These are phyloP conservation scores for Chondrostereum purpureum DNA, from an alignment of 1,284 basidiomycete species.

Conservation along the genomic window DNA sequence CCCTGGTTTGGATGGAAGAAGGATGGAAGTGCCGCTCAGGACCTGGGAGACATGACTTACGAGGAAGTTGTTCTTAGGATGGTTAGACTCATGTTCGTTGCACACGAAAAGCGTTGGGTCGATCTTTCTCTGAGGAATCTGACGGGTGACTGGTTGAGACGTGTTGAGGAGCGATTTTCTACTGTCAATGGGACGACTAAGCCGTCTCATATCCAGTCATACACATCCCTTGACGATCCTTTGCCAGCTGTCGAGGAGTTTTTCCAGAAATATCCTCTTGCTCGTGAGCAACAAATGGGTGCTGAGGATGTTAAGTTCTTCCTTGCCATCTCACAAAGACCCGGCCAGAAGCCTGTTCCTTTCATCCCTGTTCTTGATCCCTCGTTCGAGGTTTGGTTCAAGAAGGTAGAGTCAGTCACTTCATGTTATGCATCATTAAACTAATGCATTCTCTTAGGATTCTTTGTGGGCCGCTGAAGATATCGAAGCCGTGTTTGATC, in stretches of 20 bases:
- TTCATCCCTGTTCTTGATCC: slow-evolving; percentile 97
- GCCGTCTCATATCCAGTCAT: slow-evolving; percentile 88
- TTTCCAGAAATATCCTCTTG: slow-evolving; percentile 81
- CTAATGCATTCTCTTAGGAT: slow-evolving; percentile 49
- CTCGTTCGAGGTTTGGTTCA: slow-evolving; percentile 96
- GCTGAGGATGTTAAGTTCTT: slow-evolving; percentile 95
- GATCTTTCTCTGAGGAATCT: slow-evolving; percentile 92
- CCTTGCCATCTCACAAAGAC: slow-evolving; percentile 89
- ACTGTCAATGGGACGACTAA: slow-evolving; percentile 80
- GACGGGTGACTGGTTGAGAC: slow-evolving; percentile 94
- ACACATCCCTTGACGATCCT: slow-evolving; percentile 80
- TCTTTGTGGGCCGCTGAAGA: slow-evolving; percentile 98
- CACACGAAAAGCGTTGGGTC: slow-evolving; percentile 90
- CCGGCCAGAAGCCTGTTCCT: slow-evolving; percentile 96
- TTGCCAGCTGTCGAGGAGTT: slow-evolving; percentile 73
- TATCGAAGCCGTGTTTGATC: slow-evolving; percentile 97
- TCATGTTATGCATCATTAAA: slow-evolving; percentile 6
- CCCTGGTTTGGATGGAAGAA: slow-evolving; percentile 97
- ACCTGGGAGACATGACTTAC: slow-evolving; percentile 96
- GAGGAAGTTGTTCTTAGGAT: slow-evolving; percentile 92
- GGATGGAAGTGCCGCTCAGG: slow-evolving; percentile 76
- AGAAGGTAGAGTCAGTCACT: slow-evolving; percentile 60
- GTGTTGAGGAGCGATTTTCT: slow-evolving; percentile 96
- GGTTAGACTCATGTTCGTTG: slow-evolving; percentile 89
- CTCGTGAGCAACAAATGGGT: slow-evolving; percentile 83